Evolutionary conservation across 768 basidiomycete species (phyloP), one percentile per base, ranked within the genome.

Genomic region (Mycena polygramma): DNA sequence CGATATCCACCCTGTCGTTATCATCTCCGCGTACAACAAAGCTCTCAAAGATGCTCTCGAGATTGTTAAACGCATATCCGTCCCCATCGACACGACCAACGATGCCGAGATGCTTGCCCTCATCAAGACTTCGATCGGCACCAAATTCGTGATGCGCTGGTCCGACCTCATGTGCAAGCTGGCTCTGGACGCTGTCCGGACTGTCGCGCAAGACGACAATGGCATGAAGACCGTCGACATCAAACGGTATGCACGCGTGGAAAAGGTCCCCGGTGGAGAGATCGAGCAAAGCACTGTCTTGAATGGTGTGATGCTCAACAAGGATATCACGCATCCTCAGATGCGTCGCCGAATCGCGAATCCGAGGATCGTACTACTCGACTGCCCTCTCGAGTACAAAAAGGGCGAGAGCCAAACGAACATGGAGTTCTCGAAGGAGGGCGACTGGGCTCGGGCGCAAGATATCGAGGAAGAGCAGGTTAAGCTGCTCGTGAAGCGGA

Each of bases 341-440:
- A 99, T 99, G 98, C 85, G 97, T 63, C 81, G 98, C 66, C 85
- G 95, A 73, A 99, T 99, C 79, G 88, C 86, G 70, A 94, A 95
- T 73, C 98, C 97, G 4, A 83, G 97, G 15, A 93, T 99, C 57
- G 83, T 99, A 26, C 81, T 99, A 48, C 83, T 99, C 48, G 96
- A 98, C 80, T 99, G 97, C 80, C 96, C 97, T 13, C 82, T 98
- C 66, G 97, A 99, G 83, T 99, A 99, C 85, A 99, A 99, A 85
- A 99, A 99, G 86, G 97, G 97, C 35, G 98, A 99, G 85, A 91
- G 88, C 66, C 98, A 99, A 82, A 99, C 98, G 69, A 98, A 98
- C 79, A 99, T 99, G 87, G 97, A 98, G 83, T 96, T 99, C 73
- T 92, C 91, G 52, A 95, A 95, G 81, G 97, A 97, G 83, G 86